phyloP scores from a whole-genome alignment of 1,284 basidiomycete species.

The Sanghuangporus sanghuang region DNA sequence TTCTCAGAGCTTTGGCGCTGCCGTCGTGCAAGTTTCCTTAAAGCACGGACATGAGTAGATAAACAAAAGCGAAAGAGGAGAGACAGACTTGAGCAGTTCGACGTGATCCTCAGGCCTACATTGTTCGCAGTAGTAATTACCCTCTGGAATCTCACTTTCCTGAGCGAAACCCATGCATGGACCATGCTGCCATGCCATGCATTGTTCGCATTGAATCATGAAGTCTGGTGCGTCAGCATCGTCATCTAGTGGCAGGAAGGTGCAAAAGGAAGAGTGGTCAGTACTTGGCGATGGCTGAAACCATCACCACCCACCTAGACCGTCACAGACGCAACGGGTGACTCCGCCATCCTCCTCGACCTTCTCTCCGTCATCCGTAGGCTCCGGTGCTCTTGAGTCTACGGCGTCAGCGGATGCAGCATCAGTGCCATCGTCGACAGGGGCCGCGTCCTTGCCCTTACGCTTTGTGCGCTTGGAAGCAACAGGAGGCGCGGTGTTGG shows the following conservation, averaged over 20 bases:
- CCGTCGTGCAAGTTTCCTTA: conserved; percentile 58
- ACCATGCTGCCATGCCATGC: conserved; percentile 98
- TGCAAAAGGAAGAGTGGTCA: conserved; percentile 1
- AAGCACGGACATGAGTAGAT: not conserved
- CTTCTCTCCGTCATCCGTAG: conserved; percentile 25
- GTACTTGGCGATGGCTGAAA: conserved; percentile 19
- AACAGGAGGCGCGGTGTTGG: conserved; percentile 34
- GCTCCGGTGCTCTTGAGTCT: conserved; percentile 7
- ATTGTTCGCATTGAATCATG: conserved; percentile 97
- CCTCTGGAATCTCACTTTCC: conserved; percentile 77
- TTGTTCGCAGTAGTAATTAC: conserved; percentile 89
- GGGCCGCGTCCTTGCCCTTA: conserved; percentile 43
- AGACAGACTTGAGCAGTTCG: conserved; percentile 67
- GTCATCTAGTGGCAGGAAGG: conserved; percentile 55
- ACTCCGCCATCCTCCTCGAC: conserved; percentile 79
- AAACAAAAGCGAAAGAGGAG: not conserved
- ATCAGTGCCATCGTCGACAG: conserved; percentile 20
- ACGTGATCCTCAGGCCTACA: conserved; percentile 86
- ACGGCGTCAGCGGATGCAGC: conserved; percentile 17
- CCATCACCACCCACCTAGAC: conserved; percentile 60
- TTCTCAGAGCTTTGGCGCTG: conserved; percentile 60
- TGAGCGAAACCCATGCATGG: conserved; percentile 92
- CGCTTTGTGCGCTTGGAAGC: conserved; percentile 44
- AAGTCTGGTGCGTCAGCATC: conserved; percentile 79
- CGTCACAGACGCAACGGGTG: conserved; percentile 93